These are phyloP conservation scores for Paramecium sexaurelia DNA, from an alignment of 73 alveolate species.

Conservation along the genomic window DNA sequence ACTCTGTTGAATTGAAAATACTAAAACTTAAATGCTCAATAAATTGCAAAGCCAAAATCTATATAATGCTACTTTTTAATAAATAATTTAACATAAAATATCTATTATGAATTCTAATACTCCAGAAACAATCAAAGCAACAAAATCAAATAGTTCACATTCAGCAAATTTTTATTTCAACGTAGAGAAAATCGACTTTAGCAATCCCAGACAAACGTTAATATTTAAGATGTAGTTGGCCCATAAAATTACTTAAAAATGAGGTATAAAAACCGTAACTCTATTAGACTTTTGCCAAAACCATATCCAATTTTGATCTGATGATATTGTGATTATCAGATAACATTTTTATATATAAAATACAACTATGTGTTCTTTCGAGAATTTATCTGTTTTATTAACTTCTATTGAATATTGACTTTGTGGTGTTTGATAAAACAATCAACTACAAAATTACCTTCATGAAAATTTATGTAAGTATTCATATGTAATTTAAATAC, in stretches of 20 bases:
- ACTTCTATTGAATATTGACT: neutral
- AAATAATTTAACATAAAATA: neutral
- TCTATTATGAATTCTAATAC: neutral
- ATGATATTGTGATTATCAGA: neutral
- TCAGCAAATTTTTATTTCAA: neutral
- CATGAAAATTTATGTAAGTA: neutral
- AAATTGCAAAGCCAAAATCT: neutral
- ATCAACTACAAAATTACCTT: neutral
- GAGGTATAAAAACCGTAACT: neutral
- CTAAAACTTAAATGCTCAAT: neutral
- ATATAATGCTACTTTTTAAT: neutral
- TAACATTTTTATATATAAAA: neutral
- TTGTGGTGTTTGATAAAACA: neutral
- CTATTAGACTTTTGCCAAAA: neutral
- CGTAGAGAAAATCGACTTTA: neutral
- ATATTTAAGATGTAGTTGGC: neutral
- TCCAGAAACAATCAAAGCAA: constrained; percentile 2
- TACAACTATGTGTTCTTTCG: neutral
- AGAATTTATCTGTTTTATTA: neutral
- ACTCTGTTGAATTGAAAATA: neutral
- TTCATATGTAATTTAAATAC: neutral
- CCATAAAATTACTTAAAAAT: neutral
- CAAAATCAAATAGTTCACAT: neutral
- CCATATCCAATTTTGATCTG: constrained; percentile 13
- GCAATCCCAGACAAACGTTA: neutral